Percentiles rank a stretch among this genome's conserved stretches.
Conservation (phyloP, 2,329 filamentous ascomycete species). For the Camptophora hylomeconis region DNA sequence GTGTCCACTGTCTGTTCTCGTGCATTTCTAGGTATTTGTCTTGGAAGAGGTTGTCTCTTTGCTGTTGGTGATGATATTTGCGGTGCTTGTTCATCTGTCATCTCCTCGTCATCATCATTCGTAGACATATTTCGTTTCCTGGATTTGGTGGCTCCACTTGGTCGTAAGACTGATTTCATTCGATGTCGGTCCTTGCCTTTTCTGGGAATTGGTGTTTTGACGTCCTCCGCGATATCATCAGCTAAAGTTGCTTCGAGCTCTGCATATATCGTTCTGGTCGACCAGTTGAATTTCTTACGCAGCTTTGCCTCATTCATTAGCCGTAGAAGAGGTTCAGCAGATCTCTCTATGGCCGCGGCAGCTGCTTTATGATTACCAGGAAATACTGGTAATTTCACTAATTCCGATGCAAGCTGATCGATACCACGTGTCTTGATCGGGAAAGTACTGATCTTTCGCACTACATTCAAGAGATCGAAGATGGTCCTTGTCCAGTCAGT, state of each 20-base stretch:
- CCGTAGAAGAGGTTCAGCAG: slow-evolving; percentile 12
- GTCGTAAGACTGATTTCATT: slow-evolving; percentile 31
- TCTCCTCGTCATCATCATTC: slow-evolving; percentile 20
- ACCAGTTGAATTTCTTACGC: slow-evolving; percentile 19
- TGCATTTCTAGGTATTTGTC: slow-evolving; percentile 8
- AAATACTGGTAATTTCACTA: slow-evolving; percentile 14
- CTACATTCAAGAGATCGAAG: slow-evolving; percentile 16
- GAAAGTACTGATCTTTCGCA: slow-evolving; percentile 16
- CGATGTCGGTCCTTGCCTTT: slow-evolving; percentile 14
- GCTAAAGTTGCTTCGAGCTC: slow-evolving; percentile 17
- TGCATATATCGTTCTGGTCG: slow-evolving; percentile 17
- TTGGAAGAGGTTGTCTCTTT: slow-evolving; percentile 20
- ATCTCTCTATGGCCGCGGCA: slow-evolving; percentile 14
- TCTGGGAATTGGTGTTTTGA: slow-evolving; percentile 12
- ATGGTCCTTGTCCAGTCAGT: slow-evolving; percentile 17
- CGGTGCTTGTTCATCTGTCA: slow-evolving; percentile 20
- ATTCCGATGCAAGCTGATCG: slow-evolving; percentile 13
- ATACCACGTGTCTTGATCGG: slow-evolving; percentile 17
- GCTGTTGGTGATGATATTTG: slow-evolving; percentile 23
- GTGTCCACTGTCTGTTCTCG: slow-evolving; percentile 11
- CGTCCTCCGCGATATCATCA: slow-evolving; percentile 16
- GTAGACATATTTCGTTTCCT: slow-evolving; percentile 25
- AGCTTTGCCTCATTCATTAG: slow-evolving; percentile 18
- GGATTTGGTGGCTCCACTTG: slow-evolving; percentile 29
- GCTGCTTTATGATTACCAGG: slow-evolving; percentile 11